Conservation (phyloP, 176 grass and related monocot species). For the Panicum miliaceum region DNA sequence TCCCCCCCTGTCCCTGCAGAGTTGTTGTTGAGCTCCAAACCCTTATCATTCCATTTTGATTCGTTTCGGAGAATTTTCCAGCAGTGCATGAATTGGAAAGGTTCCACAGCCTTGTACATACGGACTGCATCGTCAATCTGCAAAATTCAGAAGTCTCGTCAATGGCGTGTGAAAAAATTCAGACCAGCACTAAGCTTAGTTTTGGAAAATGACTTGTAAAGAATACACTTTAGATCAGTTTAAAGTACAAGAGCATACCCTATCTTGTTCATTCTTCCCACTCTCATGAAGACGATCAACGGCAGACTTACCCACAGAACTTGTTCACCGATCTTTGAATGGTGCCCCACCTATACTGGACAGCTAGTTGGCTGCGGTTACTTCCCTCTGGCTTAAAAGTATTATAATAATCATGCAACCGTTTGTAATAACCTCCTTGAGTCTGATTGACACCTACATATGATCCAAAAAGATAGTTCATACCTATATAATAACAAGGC, state of each 20-base stretch:
- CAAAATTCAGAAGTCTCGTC: background rate
- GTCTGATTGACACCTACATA: background rate
- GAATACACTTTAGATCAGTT: background rate
- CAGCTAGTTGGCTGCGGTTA: no score
- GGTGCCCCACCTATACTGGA: no score
- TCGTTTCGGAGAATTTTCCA: background rate
- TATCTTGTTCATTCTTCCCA: constrained; percentile 13
- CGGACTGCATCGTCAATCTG: background rate
- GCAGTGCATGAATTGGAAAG: background rate
- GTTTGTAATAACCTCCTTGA: constrained; percentile 4
- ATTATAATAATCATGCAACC: background rate
- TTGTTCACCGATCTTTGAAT: no score
- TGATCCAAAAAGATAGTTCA: no score
- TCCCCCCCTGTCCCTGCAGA: background rate
- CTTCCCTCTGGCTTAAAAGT: background rate
- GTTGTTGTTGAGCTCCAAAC: background rate
- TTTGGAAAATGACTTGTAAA: background rate
- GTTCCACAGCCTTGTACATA: background rate
- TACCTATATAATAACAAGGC: no score
- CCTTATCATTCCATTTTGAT: constrained; percentile 7
- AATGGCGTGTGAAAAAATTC: background rate
- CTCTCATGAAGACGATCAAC: background rate
- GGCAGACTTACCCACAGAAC: no score
- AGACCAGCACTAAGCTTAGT: background rate
- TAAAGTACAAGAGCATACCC: background rate